Conservation (phyloP, 345 rosid genomes). For the Gossypium anomalum region DNA sequence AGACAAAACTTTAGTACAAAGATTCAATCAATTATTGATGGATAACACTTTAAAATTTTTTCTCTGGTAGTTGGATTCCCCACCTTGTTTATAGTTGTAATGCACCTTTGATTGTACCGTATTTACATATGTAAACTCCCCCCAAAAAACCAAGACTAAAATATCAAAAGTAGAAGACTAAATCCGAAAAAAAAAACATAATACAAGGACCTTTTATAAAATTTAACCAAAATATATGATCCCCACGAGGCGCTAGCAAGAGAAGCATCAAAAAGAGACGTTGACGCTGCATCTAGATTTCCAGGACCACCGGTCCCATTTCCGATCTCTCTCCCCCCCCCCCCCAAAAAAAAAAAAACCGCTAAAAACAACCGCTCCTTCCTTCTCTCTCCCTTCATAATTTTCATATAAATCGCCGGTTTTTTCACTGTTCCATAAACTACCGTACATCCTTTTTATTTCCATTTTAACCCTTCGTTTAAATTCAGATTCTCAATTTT, state of each 20-base stretch:
- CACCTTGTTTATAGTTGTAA: no score
- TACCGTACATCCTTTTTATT: neutral
- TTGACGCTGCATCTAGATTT: constrained; percentile 12
- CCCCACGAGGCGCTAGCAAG: constrained; percentile 11
- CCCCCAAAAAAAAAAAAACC: neutral
- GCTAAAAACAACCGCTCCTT: neutral
- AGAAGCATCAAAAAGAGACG: constrained; percentile 30
- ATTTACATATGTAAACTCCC: no score
- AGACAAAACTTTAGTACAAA: no score
- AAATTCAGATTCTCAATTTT: constrained; percentile 17
- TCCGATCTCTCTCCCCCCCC: neutral
- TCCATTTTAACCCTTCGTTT: constrained; percentile 15
- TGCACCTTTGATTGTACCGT: no score
- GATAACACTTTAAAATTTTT: no score
- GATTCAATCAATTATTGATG: accelerated
- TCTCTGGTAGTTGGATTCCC: no score
- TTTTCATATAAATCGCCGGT: neutral
- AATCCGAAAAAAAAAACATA: no score
- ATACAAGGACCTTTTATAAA: no score
- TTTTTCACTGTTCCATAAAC: constrained; percentile 30
- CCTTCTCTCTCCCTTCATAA: neutral
- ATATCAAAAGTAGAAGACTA: no score
- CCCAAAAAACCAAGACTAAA: no score
- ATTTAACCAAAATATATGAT: neutral
- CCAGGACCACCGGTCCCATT: neutral